These are phyloP conservation scores for Aspergillus texensis DNA, from an alignment of 2,329 filamentous ascomycete species.

Conservation along the genomic window DNA sequence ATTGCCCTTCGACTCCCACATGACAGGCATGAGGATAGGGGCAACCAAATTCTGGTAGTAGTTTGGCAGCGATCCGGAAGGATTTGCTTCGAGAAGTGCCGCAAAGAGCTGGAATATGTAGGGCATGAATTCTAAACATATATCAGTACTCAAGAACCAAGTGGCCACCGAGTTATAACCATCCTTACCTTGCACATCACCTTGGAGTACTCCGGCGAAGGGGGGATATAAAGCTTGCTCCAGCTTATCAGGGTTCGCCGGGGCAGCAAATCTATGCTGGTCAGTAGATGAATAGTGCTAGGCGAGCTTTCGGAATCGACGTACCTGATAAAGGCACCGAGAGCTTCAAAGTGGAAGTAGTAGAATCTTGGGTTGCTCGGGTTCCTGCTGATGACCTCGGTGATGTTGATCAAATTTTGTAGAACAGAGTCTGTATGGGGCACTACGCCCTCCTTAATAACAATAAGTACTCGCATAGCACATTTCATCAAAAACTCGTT, in stretches of 20 bases:
- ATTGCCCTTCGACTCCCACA: slow-evolving; percentile 93
- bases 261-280: slow-evolving; percentile 62
- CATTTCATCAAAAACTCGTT: slow-evolving; percentile 99
- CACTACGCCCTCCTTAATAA: slow-evolving; percentile 80
- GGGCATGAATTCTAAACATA: slow-evolving; percentile 76
- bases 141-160: slow-evolving; percentile 32
- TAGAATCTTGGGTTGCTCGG: slow-evolving; percentile 98
- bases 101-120: slow-evolving; percentile 97
- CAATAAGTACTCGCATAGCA: slow-evolving; percentile 95
- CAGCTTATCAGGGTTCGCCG: slow-evolving; percentile 69
- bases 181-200: slow-evolving; percentile 75
- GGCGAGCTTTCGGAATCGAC: slow-evolving; percentile 14
- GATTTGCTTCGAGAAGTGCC: slow-evolving; percentile 84
- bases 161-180: background rate
- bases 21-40: slow-evolving; percentile 75
- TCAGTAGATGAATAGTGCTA: slow-evolving; percentile 14
- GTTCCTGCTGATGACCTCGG: slow-evolving; percentile 87
- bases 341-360: slow-evolving; percentile 95
- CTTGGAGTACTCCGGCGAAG: slow-evolving; percentile 76
- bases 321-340: slow-evolving; percentile 81
- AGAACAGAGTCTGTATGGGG: slow-evolving; percentile 77
- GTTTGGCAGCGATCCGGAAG: slow-evolving; percentile 73
- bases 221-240: slow-evolving; percentile 81
- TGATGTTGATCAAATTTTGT: slow-evolving; percentile 83
- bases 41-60: slow-evolving; percentile 79